Evolutionary conservation across 2,329 filamentous ascomycete genomes (phyloP).

Genomic region (Botryotinia globosa): DNA sequence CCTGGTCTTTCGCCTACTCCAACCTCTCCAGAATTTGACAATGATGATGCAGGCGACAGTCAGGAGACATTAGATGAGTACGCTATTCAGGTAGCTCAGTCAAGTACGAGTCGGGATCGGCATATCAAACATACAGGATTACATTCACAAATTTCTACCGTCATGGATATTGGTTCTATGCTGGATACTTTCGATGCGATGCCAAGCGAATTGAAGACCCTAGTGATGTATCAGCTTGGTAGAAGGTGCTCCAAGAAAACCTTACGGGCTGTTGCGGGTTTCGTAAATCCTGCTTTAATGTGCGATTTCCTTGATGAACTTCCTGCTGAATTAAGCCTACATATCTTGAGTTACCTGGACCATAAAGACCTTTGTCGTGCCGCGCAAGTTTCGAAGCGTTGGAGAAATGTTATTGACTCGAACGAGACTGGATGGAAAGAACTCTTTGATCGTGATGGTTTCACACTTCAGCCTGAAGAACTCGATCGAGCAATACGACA

Average conservation of each 20-base stretch:
- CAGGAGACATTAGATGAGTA: conserved; percentile 32
- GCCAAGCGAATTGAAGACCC: conserved; percentile 87
- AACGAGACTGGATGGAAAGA: conserved; percentile 97
- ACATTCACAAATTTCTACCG: conserved; percentile 35
- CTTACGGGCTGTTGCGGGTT: conserved; percentile 81
- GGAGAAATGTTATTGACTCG: conserved; percentile 85
- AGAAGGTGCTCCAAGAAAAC: conserved; percentile 84
- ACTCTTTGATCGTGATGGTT: conserved; percentile 81
- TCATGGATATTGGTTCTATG: conserved; percentile 82
- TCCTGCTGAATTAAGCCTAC: conserved; percentile 81
- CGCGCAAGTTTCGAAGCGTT: conserved; percentile 90
- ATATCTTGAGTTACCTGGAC: conserved; percentile 84
- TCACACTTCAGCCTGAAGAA: conserved; percentile 73
- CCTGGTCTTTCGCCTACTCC: conserved; percentile 91
- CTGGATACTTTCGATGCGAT: conserved; percentile 88
- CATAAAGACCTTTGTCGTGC: conserved; percentile 82
- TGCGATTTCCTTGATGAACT: conserved; percentile 87
- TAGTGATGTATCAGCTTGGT: conserved; percentile 95
- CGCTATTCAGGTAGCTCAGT: conserved; percentile 37
- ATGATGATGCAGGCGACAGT: conserved; percentile 39
- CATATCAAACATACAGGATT: conserved; percentile 34
- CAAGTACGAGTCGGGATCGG: conserved; percentile 40
- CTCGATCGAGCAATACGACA: conserved; percentile 81
- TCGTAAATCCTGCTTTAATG: conserved; percentile 90
- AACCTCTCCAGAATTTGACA: conserved; percentile 61